A percentile compares a stretch with the other conserved stretches of the same genome.
These are phyloP conservation scores for Opeltia flavorubescens DNA, from an alignment of 495 filamentous ascomycete genomes.

Conservation along the genomic window DNA sequence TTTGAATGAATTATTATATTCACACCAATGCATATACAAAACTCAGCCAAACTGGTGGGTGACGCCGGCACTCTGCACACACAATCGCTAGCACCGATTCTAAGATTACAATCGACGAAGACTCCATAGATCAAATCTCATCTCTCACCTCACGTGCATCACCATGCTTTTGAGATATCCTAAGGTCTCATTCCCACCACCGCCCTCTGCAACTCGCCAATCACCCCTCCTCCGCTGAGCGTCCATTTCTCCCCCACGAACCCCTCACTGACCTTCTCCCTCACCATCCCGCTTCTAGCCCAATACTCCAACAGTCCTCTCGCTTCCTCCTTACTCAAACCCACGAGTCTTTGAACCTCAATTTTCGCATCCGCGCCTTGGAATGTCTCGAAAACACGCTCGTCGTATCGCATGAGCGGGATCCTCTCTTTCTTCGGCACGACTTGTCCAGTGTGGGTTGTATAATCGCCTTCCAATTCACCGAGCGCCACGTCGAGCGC, in stretches of 20 bases:
- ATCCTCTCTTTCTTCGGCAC: constrained; percentile 19
- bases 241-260: constrained; percentile 77
- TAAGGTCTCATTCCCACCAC: constrained; percentile 33
- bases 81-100: neutral
- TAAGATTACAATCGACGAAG: too few species aligned
- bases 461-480: constrained; percentile 29
- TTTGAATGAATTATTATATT: too few species aligned
- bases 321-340: constrained; percentile 62
- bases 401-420: constrained; percentile 54
- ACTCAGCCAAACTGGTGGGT: too few species aligned
- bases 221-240: constrained; percentile 62
- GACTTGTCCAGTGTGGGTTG: constrained; percentile 19
- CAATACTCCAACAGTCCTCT: constrained; percentile 84
- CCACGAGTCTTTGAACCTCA: constrained; percentile 44
- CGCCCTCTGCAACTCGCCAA: constrained; percentile 68
- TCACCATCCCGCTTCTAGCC: constrained; percentile 68
- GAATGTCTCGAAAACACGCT: constrained; percentile 42
- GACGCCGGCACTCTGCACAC: neutral
- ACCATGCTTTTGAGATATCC: neutral
- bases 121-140: too few species aligned
- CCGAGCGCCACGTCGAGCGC: constrained; percentile 51
- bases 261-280: constrained; percentile 51
- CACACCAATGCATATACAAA: too few species aligned
- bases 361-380: constrained; percentile 21
- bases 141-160: neutral